Evolutionary conservation across 1,139 yeast species (phyloP).

Genomic region (Meyerozyma guilliermondii): DNA sequence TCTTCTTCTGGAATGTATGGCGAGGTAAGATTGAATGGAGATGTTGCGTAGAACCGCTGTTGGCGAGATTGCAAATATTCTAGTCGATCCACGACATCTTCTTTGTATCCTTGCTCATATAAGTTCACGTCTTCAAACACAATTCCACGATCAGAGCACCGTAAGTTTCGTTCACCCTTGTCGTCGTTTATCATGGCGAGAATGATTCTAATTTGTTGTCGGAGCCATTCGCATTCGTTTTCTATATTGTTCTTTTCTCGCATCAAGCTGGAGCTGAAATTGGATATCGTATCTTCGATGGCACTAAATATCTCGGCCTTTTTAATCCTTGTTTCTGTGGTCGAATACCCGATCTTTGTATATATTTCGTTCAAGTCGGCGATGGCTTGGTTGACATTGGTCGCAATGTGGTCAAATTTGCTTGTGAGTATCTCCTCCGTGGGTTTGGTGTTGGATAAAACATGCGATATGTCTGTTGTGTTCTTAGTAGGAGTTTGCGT

Average conservation of each 20-base stretch:
- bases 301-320: slow-evolving; percentile 35
- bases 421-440: neutral
- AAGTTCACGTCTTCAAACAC: slow-evolving; percentile 24
- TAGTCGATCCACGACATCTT: slow-evolving; percentile 21
- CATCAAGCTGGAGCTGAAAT: slow-evolving; percentile 27
- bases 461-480: neutral
- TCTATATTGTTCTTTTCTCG: slow-evolving; percentile 37
- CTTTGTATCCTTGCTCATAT: slow-evolving; percentile 30
- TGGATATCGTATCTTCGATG: slow-evolving; percentile 35
- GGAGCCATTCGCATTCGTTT: slow-evolving; percentile 44
- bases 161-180: slow-evolving; percentile 23
- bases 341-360: slow-evolving; percentile 34
- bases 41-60: slow-evolving; percentile 20
- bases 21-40: slow-evolving; percentile 24
- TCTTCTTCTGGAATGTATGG: slow-evolving; percentile 20
- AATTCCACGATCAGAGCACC: slow-evolving; percentile 26
- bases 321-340: slow-evolving; percentile 28
- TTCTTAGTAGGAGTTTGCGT: slow-evolving; percentile 1
- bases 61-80: slow-evolving; percentile 15
- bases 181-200: slow-evolving; percentile 38
- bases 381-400: slow-evolving; percentile 27
- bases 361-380: slow-evolving; percentile 29
- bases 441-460: neutral
- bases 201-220: slow-evolving; percentile 39
- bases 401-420: neutral